A percentile compares a stretch with the other conserved stretches of the same genome.
Evolutionary conservation across 805 yeast genomes (phyloP).

Genomic region (Cyberlindnera subsufficiens): DNA sequence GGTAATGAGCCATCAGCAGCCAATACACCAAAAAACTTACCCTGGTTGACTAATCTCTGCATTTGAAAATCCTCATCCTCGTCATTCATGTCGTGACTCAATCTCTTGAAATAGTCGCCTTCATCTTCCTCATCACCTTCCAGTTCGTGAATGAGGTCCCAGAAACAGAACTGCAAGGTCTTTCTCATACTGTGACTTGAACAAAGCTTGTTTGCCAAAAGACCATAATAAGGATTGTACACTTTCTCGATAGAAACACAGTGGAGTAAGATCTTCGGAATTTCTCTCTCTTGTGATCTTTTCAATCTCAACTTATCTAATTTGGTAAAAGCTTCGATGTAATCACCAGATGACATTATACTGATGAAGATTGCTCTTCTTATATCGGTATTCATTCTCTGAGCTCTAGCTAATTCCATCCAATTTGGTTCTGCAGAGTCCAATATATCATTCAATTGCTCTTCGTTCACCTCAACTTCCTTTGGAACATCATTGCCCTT

Average conservation of each 20-base stretch:
- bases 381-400: slow-evolving; percentile 92
- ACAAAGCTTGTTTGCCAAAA: slow-evolving; percentile 72
- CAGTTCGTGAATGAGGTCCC: slow-evolving; percentile 77
- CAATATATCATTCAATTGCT: slow-evolving; percentile 14
- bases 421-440: slow-evolving; percentile 58
- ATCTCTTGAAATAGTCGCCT: slow-evolving; percentile 23
- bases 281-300: slow-evolving; percentile 76
- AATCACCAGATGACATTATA: slow-evolving; percentile 93
- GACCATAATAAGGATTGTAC: slow-evolving; percentile 86
- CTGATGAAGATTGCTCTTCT: slow-evolving; percentile 92
- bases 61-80: slow-evolving; percentile 50
- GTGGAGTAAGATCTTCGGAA: slow-evolving; percentile 78
- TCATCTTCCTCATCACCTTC: slow-evolving; percentile 43
- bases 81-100: slow-evolving; percentile 27
- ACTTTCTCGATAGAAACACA: slow-evolving; percentile 79
- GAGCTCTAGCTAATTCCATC: slow-evolving; percentile 78
- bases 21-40: slow-evolving; percentile 73
- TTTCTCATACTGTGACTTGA: slow-evolving; percentile 70
- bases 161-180: slow-evolving; percentile 80
- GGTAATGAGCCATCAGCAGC: slow-evolving; percentile 71
- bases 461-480: slow-evolving; percentile 14
- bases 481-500: slow-evolving; percentile 47
- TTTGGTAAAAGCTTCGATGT: slow-evolving; percentile 77
- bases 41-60: slow-evolving; percentile 61
- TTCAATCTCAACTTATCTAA: slow-evolving; percentile 76